Percentiles rank a stretch among this genome's conserved stretches.
Evolutionary conservation across 192 early-diverging fungal genomes (phyloP).

Genomic region (Neocallimastix lanati): DNA sequence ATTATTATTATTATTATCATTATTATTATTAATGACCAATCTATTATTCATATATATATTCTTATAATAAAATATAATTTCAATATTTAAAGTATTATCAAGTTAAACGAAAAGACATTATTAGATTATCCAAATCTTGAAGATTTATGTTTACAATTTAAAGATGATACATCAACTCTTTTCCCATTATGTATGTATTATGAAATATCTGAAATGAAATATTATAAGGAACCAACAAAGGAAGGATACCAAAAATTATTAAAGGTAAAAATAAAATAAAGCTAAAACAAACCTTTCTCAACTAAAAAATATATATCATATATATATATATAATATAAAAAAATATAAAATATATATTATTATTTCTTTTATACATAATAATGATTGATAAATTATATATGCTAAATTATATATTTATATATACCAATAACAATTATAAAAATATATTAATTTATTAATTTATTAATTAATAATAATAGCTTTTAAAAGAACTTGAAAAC

Average conservation of each 20-base stretch:
- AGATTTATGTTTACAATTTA: neutral
- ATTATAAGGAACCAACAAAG: neutral
- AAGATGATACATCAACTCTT: neutral
- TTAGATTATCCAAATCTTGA: neutral
- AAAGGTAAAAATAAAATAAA: neutral
- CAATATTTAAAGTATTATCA: neutral
- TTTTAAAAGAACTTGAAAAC: neutral
- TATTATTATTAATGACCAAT: too few species aligned
- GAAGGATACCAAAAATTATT: neutral
- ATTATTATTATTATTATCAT: too few species aligned
- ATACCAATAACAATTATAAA: neutral
- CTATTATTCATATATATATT: too few species aligned
- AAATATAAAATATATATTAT: too few species aligned
- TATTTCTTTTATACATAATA: too few species aligned
- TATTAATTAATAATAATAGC: neutral
- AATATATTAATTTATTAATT: neutral
- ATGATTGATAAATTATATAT: too few species aligned
- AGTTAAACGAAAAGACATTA: neutral
- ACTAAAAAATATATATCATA: too few species aligned
- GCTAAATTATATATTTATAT: too few species aligned
- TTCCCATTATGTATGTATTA: neutral
- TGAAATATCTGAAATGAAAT: neutral
- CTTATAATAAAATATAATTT: too few species aligned
- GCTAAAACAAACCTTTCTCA: too few species aligned
- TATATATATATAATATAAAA: too few species aligned